Evolutionary conservation across 2,329 filamentous ascomycete genomes (phyloP), one percentile per base, ranked within the genome.

Genomic region (Cytospora paraplurivora): DNA sequence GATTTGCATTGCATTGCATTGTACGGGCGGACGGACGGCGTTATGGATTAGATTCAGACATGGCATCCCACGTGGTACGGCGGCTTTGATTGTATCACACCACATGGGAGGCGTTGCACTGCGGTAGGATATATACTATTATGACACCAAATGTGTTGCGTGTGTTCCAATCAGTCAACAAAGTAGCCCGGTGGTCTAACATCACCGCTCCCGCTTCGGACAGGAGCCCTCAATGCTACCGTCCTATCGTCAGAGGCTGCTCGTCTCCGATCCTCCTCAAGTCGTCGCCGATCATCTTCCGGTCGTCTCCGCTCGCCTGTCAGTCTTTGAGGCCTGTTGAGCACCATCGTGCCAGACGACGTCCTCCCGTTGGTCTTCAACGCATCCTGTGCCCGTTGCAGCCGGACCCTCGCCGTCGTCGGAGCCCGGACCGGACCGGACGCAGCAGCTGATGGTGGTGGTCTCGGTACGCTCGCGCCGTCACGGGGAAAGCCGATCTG

Each of bases 311-410:
- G 34, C 4, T 64, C 64, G 6, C 53, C 62, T 11, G 53, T 52
- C 13, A 59, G 57, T 5, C 55, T 27, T 35, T 49, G 51, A 17
- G 64, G 54, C 35, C 64, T 52, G 34, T 55, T 61, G 11, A 64
- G 33, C 62, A 64, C 41, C 37, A 60, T 54, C 34, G 56, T 56
- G 2, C 54, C 63, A 1, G 49, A 44, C 51, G 34, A 57, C 1
- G 53, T 19, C 21, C 58, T 51, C 33, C 57, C 55, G n/a, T 61
- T 51, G 7, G 59, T 56, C 44, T 57, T 56, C 7, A 66, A 7
- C 19, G 64, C 64, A 17, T 66, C 64, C 37, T 66, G 64, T 4
- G 64, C 64, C 19, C 62, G 41, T 7, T 41, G 13, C 1, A 66
- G 55, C 34, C 64, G 27, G 13, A 64, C 62, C 44, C 64, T 44